Conservation (phyloP, 2,329 filamentous ascomycete species). For the Alternaria dauci region DNA sequence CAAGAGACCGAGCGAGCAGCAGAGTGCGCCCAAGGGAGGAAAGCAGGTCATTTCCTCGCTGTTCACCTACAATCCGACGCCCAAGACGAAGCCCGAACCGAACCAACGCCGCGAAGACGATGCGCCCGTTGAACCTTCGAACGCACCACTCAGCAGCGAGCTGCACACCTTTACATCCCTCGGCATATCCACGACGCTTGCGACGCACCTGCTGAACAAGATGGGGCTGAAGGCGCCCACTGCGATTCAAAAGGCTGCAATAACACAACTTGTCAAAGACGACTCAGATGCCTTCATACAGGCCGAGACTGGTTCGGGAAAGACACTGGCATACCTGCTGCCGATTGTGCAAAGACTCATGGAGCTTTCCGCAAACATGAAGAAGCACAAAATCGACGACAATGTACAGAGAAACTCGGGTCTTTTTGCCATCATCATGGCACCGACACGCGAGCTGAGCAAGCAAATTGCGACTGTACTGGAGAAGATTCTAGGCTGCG, state of each 20-base stretch:
- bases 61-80: constrained; percentile 86
- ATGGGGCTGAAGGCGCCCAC: constrained; percentile 90
- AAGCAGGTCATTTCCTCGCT: constrained; percentile 84
- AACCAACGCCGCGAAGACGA: constrained; percentile 55
- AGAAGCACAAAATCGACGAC: constrained; percentile 51
- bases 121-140: constrained; percentile 75
- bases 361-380: constrained; percentile 68
- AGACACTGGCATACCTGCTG: constrained; percentile 93
- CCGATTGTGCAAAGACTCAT: constrained; percentile 91
- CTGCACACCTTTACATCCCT: constrained; percentile 86
- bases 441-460: constrained; percentile 91
- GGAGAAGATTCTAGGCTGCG: constrained; percentile 84
- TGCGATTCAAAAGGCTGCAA: constrained; percentile 89
- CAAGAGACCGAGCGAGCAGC: constrained; percentile 44
- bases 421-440: constrained; percentile 91
- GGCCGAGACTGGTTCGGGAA: constrained; percentile 96
- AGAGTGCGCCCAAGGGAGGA: constrained; percentile 51
- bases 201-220: constrained; percentile 83
- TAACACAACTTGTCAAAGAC: constrained; percentile 79
- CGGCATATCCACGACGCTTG: constrained; percentile 80
- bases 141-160: constrained; percentile 86
- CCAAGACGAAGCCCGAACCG: constrained; percentile 67
- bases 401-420: constrained; percentile 83
- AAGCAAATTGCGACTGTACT: constrained; percentile 91
- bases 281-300: constrained; percentile 95